Evolutionary conservation across 805 yeast species (phyloP).

Genomic region (Kodamaea fukazawae): DNA sequence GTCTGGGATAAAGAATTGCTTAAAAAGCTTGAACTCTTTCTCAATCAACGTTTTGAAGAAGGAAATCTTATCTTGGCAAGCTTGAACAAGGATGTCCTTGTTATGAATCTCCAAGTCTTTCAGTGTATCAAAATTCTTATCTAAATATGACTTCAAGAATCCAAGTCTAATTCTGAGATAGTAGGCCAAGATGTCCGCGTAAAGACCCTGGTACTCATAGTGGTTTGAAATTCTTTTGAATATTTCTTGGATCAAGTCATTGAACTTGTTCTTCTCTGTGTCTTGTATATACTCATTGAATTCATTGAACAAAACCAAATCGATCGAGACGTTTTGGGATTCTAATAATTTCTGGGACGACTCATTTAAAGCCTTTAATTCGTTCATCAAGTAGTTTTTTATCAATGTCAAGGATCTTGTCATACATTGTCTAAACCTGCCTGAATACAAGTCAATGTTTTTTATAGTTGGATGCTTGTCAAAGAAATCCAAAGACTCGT

Average conservation of each 20-base stretch:
- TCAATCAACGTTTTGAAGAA: constrained; percentile 57
- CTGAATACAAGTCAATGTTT: constrained; percentile 66
- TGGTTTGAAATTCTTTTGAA: constrained; percentile 36
- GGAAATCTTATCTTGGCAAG: constrained; percentile 60
- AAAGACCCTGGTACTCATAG: constrained; percentile 61
- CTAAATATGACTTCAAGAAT: constrained; percentile 42
- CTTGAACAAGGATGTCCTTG: constrained; percentile 42
- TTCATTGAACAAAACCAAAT: constrained; percentile 65
- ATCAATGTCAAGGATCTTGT: constrained; percentile 76
- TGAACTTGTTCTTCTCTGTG: constrained; percentile 26
- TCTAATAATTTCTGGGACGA: constrained; percentile 13
- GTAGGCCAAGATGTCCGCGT: constrained; percentile 59
- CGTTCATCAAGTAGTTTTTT: constrained; percentile 58
- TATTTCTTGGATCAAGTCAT: constrained; percentile 34
- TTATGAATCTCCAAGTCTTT: constrained; percentile 12
- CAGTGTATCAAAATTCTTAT: not conserved
- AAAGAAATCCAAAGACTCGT: constrained; percentile 63
- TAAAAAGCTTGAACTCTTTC: constrained; percentile 61
- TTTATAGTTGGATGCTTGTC: constrained; percentile 50
- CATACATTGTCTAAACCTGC: constrained; percentile 79
- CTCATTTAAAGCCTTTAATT: constrained; percentile 34
- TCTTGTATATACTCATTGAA: constrained; percentile 37
- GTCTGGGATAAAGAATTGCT: constrained; percentile 42
- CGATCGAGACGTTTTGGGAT: constrained; percentile 41
- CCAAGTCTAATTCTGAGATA: constrained; percentile 59